Conservation (phyloP, 257 asterid species). For the Solanum paucissectum region DNA sequence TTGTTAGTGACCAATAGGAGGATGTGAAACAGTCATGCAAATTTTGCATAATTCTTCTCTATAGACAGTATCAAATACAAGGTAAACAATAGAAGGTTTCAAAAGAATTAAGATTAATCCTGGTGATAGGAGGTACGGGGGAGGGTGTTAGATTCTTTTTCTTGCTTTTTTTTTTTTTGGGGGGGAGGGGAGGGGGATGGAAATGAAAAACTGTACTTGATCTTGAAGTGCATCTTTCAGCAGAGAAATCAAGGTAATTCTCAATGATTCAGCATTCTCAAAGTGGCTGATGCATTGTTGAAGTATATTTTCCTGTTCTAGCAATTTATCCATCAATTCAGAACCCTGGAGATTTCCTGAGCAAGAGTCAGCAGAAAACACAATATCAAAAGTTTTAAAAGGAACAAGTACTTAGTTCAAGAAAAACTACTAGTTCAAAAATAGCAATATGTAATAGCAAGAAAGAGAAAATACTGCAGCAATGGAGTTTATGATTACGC, state of each 20-base stretch:
- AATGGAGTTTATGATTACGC: neutral
- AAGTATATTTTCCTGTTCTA: conserved; percentile 57
- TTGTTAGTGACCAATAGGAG: neutral
- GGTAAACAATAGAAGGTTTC: neutral
- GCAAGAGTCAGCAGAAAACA: neutral
- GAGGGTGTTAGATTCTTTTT: neutral
- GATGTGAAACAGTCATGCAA: neutral
- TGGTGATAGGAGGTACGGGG: neutral
- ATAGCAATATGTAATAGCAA: neutral
- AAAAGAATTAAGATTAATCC: neutral
- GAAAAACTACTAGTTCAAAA: neutral
- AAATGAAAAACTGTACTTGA: conserved; percentile 40
- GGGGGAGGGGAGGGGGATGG: neutral
- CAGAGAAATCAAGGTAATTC: conserved; percentile 55
- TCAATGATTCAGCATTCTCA: conserved; percentile 59
- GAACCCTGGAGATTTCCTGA: conserved; percentile 54
- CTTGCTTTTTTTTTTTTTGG: neutral
- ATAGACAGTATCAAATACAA: neutral
- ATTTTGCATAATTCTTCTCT: neutral
- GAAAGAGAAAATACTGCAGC: neutral
- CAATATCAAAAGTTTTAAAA: neutral
- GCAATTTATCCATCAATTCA: conserved; percentile 50
- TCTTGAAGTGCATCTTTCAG: conserved; percentile 79
- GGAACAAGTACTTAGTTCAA: neutral
- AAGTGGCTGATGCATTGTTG: conserved; percentile 55